Conservation (phyloP, 768 basidiomycete species). For the Mycena haematopus region DNA sequence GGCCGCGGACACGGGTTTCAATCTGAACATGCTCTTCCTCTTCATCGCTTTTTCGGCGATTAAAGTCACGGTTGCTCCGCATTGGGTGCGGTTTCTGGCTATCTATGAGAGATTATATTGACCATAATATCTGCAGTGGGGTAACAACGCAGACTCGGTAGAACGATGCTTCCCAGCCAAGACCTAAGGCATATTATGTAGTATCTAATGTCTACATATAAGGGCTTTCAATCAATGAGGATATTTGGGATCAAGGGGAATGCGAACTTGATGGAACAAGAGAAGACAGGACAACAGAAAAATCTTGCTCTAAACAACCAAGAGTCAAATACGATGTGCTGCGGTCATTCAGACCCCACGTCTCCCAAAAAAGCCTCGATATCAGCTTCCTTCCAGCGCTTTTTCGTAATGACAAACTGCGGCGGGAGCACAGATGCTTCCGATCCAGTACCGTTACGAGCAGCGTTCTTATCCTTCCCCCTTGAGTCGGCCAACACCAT, state of each 20-base stretch:
- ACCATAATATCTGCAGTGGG: conserved; percentile 28
- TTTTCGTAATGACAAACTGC: conserved; percentile 22
- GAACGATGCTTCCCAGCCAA: conserved; percentile 31
- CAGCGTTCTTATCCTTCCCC: conserved; percentile 24
- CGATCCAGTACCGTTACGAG: neutral
- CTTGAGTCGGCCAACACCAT: conserved; percentile 58
- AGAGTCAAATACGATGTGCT: no score
- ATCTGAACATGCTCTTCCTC: conserved; percentile 35
- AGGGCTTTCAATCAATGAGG: no score
- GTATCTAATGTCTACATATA: no score
- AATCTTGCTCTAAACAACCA: no score
- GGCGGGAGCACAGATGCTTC: conserved; percentile 1
- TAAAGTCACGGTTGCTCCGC: conserved; percentile 31
- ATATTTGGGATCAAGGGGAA: no score
- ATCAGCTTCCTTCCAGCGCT: conserved; percentile 25
- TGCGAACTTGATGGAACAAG: no score
- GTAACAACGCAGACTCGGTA: conserved; percentile 34
- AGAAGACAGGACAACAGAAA: no score
- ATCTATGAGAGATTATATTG: neutral
- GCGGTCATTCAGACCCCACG: no score
- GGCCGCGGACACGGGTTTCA: conserved; percentile 36
- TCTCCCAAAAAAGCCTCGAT: conserved; percentile 19
- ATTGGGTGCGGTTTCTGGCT: conserved; percentile 28
- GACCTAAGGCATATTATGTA: no score
- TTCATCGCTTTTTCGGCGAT: conserved; percentile 36